Conservation (phyloP, 176 grass and related monocot species). For the Ensete ventricosum region DNA sequence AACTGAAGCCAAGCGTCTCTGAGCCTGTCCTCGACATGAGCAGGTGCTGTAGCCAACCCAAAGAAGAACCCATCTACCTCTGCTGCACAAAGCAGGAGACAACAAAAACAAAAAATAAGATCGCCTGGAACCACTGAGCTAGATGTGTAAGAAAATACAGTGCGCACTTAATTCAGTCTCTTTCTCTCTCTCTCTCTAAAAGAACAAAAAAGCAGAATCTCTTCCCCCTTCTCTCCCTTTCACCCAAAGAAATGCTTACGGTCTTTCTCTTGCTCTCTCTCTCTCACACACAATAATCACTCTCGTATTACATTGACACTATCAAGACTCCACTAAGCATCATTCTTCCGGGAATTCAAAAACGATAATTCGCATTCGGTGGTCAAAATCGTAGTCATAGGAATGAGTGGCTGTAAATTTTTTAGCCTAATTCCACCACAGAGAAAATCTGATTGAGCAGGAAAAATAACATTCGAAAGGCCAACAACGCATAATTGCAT, state of each 20-base stretch:
- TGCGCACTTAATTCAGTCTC: not conserved
- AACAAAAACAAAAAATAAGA: conserved; percentile 2
- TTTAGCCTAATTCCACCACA: not conserved
- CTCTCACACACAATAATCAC: not conserved
- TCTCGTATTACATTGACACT: not conserved
- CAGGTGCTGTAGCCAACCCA: conserved; percentile 73
- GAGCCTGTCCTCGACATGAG: conserved; percentile 80
- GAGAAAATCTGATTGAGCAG: not conserved
- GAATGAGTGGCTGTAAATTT: not conserved
- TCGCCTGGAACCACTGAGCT: not conserved
- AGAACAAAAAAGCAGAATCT: too few species aligned
- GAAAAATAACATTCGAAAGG: not conserved
- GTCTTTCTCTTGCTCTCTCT: not conserved
- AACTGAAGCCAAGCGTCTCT: conserved; percentile 88
- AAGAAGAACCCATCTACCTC: conserved; percentile 80
- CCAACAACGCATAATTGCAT: not conserved
- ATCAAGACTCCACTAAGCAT: not conserved
- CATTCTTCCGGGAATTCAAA: not conserved
- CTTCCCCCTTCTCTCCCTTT: not conserved
- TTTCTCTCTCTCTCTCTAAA: not conserved
- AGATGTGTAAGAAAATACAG: too few species aligned
- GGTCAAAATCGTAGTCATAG: not conserved
- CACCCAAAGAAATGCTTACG: not conserved
- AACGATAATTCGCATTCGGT: not conserved
- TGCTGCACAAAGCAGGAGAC: not conserved